A percentile compares a stretch with the other conserved stretches of the same genome.
Conservation (phyloP, 257 asterid species). For the Ligustrum vulgare region DNA sequence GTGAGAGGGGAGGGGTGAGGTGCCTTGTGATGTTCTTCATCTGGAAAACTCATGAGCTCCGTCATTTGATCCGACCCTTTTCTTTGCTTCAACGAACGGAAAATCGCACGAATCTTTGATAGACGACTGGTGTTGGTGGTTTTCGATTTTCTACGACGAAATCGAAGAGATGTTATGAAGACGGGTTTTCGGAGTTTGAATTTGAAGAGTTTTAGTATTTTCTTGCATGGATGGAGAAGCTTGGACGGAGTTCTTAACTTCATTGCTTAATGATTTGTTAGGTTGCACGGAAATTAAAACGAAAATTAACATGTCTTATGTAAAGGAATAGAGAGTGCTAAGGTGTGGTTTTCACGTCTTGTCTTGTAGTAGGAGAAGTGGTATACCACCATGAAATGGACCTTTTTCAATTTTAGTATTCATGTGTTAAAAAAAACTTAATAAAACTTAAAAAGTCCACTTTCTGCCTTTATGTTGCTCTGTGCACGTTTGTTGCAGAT, state of each 20-base stretch:
- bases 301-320: conserved; percentile 7
- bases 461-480: neutral
- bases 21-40: conserved; percentile 34
- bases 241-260: conserved; percentile 34
- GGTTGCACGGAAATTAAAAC: neutral
- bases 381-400: conserved; percentile 35
- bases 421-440: too few species aligned
- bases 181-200: conserved; percentile 50
- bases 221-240: conserved; percentile 60
- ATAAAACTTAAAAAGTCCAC: too few species aligned
- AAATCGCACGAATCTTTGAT: conserved; percentile 23
- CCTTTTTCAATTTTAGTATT: neutral
- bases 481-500: neutral
- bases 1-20: conserved; percentile 74
- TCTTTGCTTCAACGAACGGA: conserved; percentile 28
- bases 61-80: conserved; percentile 38
- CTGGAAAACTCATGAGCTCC: conserved; percentile 56
- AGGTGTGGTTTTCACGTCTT: conserved; percentile 58
- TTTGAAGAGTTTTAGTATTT: conserved; percentile 42
- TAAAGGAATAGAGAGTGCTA: conserved; percentile 2
- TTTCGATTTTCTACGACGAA: conserved; percentile 23
- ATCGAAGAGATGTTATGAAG: conserved; percentile 38
- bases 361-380: conserved; percentile 18
- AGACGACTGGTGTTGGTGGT: neutral
- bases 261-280: conserved; percentile 22